Percentiles rank a stretch among this genome's conserved stretches.
Conservation (phyloP, 2,329 filamentous ascomycete genomes). For the Claviceps sorghi region DNA sequence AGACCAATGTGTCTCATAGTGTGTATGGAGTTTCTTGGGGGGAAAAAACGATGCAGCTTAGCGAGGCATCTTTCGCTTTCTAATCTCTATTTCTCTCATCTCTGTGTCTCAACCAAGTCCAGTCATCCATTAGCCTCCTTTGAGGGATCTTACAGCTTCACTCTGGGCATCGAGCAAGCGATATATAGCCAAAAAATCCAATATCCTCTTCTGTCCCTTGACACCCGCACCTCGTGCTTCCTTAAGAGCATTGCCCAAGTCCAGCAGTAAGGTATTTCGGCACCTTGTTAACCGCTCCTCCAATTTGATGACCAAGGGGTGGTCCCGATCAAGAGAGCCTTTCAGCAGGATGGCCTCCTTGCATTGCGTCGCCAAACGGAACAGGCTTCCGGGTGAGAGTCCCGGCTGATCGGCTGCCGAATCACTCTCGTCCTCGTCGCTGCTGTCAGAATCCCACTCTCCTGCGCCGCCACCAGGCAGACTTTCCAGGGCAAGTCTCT, state of each 20-base stretch:
- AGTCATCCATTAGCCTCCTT: constrained; percentile 19
- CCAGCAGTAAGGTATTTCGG: constrained; percentile 41
- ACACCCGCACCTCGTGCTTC: constrained; percentile 28
- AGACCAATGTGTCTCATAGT: constrained; percentile 6
- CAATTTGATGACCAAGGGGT: constrained; percentile 35
- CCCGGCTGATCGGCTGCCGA: constrained; percentile 21
- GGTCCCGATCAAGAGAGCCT: constrained; percentile 29
- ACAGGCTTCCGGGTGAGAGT: constrained; percentile 32
- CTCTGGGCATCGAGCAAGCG: constrained; percentile 34
- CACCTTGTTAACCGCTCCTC: constrained; percentile 38
- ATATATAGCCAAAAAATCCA: constrained; percentile 41
- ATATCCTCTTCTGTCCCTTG: constrained; percentile 28
- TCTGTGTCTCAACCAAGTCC: background rate
- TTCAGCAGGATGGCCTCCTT: constrained; percentile 27
- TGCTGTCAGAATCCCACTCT: constrained; percentile 18
- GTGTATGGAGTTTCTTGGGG: background rate
- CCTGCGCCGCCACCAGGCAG: constrained; percentile 8
- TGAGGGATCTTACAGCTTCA: constrained; percentile 36
- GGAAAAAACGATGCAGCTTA: constrained; percentile 2
- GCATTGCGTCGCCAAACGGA: constrained; percentile 31
- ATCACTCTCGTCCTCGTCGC: constrained; percentile 25
- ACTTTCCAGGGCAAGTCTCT: constrained; percentile 40
- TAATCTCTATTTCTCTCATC: background rate
- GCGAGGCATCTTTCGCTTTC: background rate
- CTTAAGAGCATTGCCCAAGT: constrained; percentile 35